Percentiles rank a stretch among this genome's conserved stretches.
phyloP scores from a whole-genome alignment of 352 stramenopile genomes.

The Vaucheria bursata region DNA sequence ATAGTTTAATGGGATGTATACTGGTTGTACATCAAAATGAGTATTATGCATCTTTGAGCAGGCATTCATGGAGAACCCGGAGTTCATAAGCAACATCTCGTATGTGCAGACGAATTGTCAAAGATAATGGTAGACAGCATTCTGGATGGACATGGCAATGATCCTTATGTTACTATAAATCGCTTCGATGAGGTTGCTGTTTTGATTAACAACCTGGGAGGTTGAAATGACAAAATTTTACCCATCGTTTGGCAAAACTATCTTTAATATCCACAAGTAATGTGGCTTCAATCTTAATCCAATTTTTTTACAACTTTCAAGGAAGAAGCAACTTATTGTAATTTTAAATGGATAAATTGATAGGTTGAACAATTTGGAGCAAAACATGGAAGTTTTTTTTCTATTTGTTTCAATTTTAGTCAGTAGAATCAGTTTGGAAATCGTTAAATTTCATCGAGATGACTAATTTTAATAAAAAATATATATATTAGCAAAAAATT shows the following conservation, averaged over 20 bases:
- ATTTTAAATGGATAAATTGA: neutral
- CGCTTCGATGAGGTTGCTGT: constrained; percentile 58
- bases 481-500: no score
- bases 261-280: neutral
- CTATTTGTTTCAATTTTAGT: no score
- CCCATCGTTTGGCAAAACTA: neutral
- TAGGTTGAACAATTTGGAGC: neutral
- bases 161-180: constrained; percentile 51
- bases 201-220: constrained; percentile 78
- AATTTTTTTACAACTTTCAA: neutral
- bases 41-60: no score
- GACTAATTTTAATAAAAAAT: no score
- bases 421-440: no score
- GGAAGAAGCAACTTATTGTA: neutral
- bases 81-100: constrained; percentile 52
- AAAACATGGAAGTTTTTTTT: neutral
- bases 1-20: no score
- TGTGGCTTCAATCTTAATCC: neutral
- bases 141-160: constrained; percentile 53
- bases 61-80: constrained; percentile 52
- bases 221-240: constrained; percentile 51
- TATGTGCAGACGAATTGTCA: constrained; percentile 56
- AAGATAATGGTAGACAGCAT: constrained; percentile 58
- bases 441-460: no score
- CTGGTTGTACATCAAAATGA: no score